Evolutionary conservation across 371 early-diverging fungal species (phyloP).

Genomic region (Mucor sp.): DNA sequence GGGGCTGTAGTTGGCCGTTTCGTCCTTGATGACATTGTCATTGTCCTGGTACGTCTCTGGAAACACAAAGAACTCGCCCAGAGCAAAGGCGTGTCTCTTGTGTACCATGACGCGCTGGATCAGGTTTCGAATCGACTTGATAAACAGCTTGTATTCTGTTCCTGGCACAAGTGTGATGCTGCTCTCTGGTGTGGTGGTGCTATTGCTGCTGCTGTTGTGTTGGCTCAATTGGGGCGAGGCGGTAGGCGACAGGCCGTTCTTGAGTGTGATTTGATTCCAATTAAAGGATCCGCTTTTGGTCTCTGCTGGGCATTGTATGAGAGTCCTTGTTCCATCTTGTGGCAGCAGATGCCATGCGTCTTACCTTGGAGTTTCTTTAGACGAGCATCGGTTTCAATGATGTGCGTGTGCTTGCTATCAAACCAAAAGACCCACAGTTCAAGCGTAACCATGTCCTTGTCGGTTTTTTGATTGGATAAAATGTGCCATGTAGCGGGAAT

Average conservation of each 20-base stretch:
- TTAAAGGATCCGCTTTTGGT: conserved; percentile 35
- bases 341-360: background rate
- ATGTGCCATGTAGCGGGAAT: conserved; percentile 41
- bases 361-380: conserved; percentile 35
- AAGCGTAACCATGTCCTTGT: conserved; percentile 15
- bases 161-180: conserved; percentile 18
- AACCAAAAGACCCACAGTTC: conserved; percentile 51
- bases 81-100: conserved; percentile 19
- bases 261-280: conserved; percentile 29
- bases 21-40: background rate
- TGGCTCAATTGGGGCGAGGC: background rate
- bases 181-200: background rate
- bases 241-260: conserved; percentile 3
- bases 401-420: conserved; percentile 37
- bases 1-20: background rate
- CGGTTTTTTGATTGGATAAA: background rate
- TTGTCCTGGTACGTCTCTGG: conserved; percentile 4
- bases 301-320: conserved; percentile 20
- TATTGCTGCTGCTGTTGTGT: no score
- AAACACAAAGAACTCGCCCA: conserved; percentile 42
- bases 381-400: conserved; percentile 25
- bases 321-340: background rate
- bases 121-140: conserved; percentile 32
- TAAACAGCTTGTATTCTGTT: conserved; percentile 39
- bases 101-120: conserved; percentile 29